Evolutionary conservation across 2,329 filamentous ascomycete genomes (phyloP).

Genomic region (Rhinocladiella similis): DNA sequence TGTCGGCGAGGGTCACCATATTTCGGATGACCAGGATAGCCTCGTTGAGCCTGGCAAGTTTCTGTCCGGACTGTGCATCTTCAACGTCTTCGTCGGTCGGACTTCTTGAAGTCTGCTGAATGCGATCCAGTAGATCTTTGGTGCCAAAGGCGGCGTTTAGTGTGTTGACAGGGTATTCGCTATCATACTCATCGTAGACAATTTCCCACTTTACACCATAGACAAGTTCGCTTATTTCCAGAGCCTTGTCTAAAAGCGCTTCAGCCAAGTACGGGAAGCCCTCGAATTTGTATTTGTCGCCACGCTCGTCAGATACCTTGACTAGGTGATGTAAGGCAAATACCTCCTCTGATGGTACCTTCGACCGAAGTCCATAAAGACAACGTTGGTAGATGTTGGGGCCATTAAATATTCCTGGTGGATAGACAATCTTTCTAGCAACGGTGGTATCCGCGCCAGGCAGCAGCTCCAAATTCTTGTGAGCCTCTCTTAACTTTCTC

Average conservation of each 20-base stretch:
- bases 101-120: slow-evolving; percentile 62
- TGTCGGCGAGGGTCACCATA: slow-evolving; percentile 91
- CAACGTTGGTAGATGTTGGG: slow-evolving; percentile 92
- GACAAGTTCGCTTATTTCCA: slow-evolving; percentile 76
- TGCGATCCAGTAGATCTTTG: slow-evolving; percentile 69
- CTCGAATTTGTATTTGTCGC: slow-evolving; percentile 94
- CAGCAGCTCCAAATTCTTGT: not conserved
- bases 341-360: slow-evolving; percentile 77
- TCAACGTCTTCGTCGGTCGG: slow-evolving; percentile 53
- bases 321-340: slow-evolving; percentile 92
- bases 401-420: slow-evolving; percentile 61
- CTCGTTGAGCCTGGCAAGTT: slow-evolving; percentile 76
- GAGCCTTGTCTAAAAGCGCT: slow-evolving; percentile 78
- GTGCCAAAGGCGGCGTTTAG: slow-evolving; percentile 69
- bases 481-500: not conserved
- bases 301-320: slow-evolving; percentile 91
- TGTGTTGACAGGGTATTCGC: slow-evolving; percentile 54
- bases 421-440: slow-evolving; percentile 19
- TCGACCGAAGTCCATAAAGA: slow-evolving; percentile 77
- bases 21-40: slow-evolving; percentile 87
- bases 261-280: slow-evolving; percentile 87
- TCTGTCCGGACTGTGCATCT: slow-evolving; percentile 58
- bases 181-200: slow-evolving; percentile 64
- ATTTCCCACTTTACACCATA: slow-evolving; percentile 82
- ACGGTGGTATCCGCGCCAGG: slow-evolving; percentile 18